Base-by-base conservation (phyloP, 257 asterid species). In the Rubia yunnanensis region DNA sequence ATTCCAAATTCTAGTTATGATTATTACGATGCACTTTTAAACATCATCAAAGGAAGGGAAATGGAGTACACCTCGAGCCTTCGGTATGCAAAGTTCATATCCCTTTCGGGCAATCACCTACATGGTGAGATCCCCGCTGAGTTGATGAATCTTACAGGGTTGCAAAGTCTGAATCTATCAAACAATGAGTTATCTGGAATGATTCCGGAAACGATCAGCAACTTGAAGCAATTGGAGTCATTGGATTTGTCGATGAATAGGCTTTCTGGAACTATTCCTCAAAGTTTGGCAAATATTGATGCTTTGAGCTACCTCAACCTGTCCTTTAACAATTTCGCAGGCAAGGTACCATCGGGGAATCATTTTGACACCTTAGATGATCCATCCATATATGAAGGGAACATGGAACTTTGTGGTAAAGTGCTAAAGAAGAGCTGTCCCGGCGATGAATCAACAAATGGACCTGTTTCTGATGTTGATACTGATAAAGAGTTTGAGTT, bases 271-370 rank as follows among this genome's bases (percentile, higher is more conserved):
- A 9, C 54, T 6, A 71, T 80, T 18, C 82, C 82, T 36, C 60
- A 48, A 26, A 71, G 78, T 53, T 50, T 80, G 18, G 46, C 76
- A 13, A 9, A 39, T 48, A 24, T 76, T 55, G 18, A 73, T 36
- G 36, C 63, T 69, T 63, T 80, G 15, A 59, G 80, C 52, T 57
- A 62, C 58, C 70, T 80, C 31, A 80, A 76, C 64, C 28, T 77
- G 31, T 80, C 82, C 2, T 76, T 61, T 30, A 80, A 80, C 55
- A 49, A 56, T 14, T 65, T 80, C 20, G 74, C 41, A 0, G 76
- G 84, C n/a, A 22, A 24, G n/a, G 63, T 80, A 58, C 84, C 84
- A 24, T 55, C 70, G 2, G 63, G 80, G 15, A 74, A 72, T 39
- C 80, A 80, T 48, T 72, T 76, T 39, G 63, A 67, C 15, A 66